Evolutionary conservation across 148 eudicot species (phyloP).

Genomic region (Chenopodium album): DNA sequence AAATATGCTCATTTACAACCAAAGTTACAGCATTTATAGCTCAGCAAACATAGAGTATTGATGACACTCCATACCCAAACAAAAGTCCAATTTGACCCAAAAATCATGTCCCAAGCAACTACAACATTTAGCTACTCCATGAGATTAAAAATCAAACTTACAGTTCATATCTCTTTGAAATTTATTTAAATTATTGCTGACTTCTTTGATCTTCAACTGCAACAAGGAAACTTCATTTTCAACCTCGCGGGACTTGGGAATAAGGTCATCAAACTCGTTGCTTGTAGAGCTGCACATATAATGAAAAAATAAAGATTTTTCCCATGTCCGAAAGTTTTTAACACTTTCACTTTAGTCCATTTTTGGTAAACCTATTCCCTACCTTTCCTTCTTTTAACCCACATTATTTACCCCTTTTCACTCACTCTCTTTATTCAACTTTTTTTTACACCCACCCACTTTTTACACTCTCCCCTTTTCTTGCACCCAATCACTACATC

Average conservation of each 20-base stretch:
- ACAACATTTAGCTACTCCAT: not conserved
- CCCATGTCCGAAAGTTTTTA: no score
- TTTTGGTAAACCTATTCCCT: no score
- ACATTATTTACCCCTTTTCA: no score
- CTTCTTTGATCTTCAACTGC: constrained; percentile 77
- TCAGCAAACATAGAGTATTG: not conserved
- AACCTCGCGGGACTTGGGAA: constrained; percentile 67
- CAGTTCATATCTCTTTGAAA: constrained; percentile 72
- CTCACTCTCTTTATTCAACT: no score
- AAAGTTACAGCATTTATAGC: not conserved
- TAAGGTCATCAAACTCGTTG: constrained; percentile 63
- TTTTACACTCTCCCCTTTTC: no score
- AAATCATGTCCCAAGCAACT: not conserved
- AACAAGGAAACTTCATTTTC: constrained; percentile 72
- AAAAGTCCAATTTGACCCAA: no score
- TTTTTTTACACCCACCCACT: no score
- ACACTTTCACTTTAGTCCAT: no score
- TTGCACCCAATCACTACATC: no score
- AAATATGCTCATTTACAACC: not conserved
- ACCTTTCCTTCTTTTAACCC: no score
- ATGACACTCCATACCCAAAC: no score
- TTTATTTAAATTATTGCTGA: constrained; percentile 45
- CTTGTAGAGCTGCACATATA: constrained; percentile 45
- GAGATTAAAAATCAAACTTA: constrained; percentile 40
- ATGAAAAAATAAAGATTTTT: not conserved